Conservation (phyloP, 2,329 filamentous ascomycete species). For the Blumeriella jaapii region DNA sequence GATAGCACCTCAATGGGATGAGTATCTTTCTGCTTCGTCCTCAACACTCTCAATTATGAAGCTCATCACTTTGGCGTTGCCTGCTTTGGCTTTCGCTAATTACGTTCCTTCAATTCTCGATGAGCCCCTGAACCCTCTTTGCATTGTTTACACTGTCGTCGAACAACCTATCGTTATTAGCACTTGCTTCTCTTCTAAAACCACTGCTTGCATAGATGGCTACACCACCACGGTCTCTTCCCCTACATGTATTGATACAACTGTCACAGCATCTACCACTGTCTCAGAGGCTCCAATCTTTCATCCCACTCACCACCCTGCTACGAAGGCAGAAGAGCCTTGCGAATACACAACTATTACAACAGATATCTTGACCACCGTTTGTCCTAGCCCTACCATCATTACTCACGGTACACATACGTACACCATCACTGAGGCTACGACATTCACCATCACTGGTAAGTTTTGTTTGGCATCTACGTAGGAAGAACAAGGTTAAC, state of each 20-base stretch:
- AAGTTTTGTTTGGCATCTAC: not conserved
- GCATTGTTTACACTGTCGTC: slow-evolving; percentile 2
- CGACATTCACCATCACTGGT: slow-evolving; percentile 4
- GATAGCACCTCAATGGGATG: not conserved
- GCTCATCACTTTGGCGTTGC: not conserved
- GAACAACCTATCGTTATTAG: slow-evolving; percentile 1
- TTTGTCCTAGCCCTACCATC: slow-evolving; percentile 1
- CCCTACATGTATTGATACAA: slow-evolving; percentile 4
- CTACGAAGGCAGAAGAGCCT: not conserved
- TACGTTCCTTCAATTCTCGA: not conserved
- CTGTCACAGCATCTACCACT: slow-evolving; percentile 1
- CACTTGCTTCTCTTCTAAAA: slow-evolving; percentile 2
- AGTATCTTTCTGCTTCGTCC: not conserved
- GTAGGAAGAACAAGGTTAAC: not conserved
- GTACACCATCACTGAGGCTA: not conserved
- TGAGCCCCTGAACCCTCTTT: slow-evolving; percentile 3
- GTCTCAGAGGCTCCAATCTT: too few relatives aligned
- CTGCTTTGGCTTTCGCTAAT: not conserved
- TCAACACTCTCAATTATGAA: slow-evolving; percentile 1
- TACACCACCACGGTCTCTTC: slow-evolving; percentile 2
- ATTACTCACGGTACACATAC: not conserved
- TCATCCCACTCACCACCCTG: not conserved
- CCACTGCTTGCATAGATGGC: not conserved
- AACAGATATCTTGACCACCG: not conserved
- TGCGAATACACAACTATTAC: slow-evolving; percentile 3